Base-by-base conservation (phyloP, 495 filamentous ascomycete genomes). In the Diplogelasinospora grovesii region DNA sequence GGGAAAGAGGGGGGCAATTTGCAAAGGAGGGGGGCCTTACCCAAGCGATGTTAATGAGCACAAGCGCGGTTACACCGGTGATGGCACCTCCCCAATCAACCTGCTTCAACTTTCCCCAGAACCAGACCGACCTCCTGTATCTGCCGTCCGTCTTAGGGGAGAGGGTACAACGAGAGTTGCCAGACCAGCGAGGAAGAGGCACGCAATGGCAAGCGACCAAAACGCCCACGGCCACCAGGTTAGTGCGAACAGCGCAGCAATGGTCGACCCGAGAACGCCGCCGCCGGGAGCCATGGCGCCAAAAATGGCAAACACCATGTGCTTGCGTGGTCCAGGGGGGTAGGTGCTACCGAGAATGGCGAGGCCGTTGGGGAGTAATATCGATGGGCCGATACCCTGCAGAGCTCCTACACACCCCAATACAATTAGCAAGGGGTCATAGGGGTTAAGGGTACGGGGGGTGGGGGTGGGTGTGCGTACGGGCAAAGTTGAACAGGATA, bases 181-280 rank as follows among this genome's bases (percentile, higher is more conserved):
- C 22, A 61, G 57, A 3, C 63, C 70, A 2, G 70, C 34, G 13
- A 68, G 41, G 3, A 70, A 58, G 21, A 67, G 53, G 4, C 66
- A 66, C 14, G 65, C 60, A 31, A 83, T 69, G 3, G 64, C 66
- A 38, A 76, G 64, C 3, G 61, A 57, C 74, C 72, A 85, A 49
- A 73, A 84, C 0, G 72, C 63, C 83, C 82, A 86, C 1, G 73
- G 76, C 83, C 81, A 86, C 71, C 73, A 79, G 2, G 63, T 67
- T 22, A 74, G 58, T 5, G 75, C 64, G 4, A 81, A 74, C 3
- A 83, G 33, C 1, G 60, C 57, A 0, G 66, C 59, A 39, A 82
- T 73, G 0, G 71, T 53, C 1, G 60, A 60, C 0, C 78, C 81
- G 1, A 77, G 7, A 3, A 76, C 48, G 18, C 56, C 64, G 0